Base-by-base conservation (phyloP, 768 basidiomycete species). In the Mycena maculata region DNA sequence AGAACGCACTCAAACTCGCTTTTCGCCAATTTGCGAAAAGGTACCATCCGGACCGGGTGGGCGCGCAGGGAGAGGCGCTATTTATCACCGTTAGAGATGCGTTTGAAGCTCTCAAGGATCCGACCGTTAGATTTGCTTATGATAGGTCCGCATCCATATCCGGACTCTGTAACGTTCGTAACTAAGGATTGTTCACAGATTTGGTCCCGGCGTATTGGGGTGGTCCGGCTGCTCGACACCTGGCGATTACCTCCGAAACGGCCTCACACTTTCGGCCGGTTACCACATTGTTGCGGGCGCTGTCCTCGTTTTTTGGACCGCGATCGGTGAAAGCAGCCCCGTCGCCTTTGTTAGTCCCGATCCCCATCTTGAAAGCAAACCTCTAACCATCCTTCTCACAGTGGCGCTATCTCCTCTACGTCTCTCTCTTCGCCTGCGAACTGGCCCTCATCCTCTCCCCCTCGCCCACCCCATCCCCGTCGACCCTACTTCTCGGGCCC, bases 341-440 rank as follows among this genome's bases (percentile, higher is more conserved):
- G 82, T 90, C 28, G 84, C 88, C 63, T 91, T 90, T 69, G 91
- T 93, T 77, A 74, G 92, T 85, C 25, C 41, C 57, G 49, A 44
- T 22, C 60, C n/a, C 55, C 54, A 28, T 1, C 16, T 23, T 9
- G 58, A 52, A 45, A n/a, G 56, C 45, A 71, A 38, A 23, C 27
- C 4, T 15, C 67, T 56, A 36, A 60, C 38, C 65, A 27, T 58
- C 56, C 36, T 10, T 55, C 12, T 36, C 23, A 65, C 71, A 94
- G 93, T 95, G 94, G 94, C 88, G 93, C 18, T 93, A 91, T 76
- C 78, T 90, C 57, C 79, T 93, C n/a, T 92, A 90, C 72, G 77
- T 85, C n/a, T 79, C 84, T 30, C 78, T 90, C 57, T 84, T 90
- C 50, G 84, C 85, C 6, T 83, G 84, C 15, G 93, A 95, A 75